phyloP scores from a whole-genome alignment of 2,329 filamentous ascomycete species.

The Mollisia scopiformis region DNA sequence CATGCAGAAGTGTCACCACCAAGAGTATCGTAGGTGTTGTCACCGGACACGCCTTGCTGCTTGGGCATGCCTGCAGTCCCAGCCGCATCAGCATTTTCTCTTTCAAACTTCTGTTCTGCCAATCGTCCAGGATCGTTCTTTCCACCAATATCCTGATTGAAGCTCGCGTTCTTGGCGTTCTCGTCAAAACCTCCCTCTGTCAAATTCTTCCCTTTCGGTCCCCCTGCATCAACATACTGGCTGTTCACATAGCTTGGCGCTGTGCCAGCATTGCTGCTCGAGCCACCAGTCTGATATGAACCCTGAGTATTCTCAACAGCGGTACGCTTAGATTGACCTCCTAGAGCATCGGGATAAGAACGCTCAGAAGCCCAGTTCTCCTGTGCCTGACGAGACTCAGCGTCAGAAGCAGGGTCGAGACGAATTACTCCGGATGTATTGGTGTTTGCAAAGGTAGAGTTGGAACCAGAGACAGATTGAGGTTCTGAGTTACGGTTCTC shows the following conservation, averaged over 20 bases:
- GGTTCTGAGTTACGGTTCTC: constrained; percentile 58
- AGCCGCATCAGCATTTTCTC: constrained; percentile 28
- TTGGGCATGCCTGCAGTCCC: constrained; percentile 25
- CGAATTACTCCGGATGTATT: constrained; percentile 55
- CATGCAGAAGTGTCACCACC: constrained; percentile 26
- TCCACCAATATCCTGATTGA: constrained; percentile 46
- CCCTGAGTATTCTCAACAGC: constrained; percentile 19
- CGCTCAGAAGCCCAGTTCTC: constrained; percentile 27
- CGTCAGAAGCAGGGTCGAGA: constrained; percentile 45
- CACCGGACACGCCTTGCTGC: constrained; percentile 23
- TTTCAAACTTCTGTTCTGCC: constrained; percentile 47
- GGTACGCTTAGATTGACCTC: constrained; percentile 21
- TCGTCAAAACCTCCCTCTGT: constrained; percentile 33
- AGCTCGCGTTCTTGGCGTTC: constrained; percentile 36
- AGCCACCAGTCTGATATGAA: constrained; percentile 15
- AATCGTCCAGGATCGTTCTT: constrained; percentile 50
- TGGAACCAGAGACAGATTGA: constrained; percentile 50
- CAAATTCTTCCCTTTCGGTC: constrained; percentile 35
- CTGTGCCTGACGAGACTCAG: constrained; percentile 27
- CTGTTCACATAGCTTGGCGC: constrained; percentile 34
- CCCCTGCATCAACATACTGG: constrained; percentile 21
- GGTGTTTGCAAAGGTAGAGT: constrained; percentile 58
- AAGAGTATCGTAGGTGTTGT: constrained; percentile 27
- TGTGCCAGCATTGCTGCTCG: constrained; percentile 18
- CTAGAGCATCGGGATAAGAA: constrained; percentile 20